Evolutionary conservation across 169 alveolate species (phyloP).

Genomic region (Pseudocohnilembus persalinus): DNA sequence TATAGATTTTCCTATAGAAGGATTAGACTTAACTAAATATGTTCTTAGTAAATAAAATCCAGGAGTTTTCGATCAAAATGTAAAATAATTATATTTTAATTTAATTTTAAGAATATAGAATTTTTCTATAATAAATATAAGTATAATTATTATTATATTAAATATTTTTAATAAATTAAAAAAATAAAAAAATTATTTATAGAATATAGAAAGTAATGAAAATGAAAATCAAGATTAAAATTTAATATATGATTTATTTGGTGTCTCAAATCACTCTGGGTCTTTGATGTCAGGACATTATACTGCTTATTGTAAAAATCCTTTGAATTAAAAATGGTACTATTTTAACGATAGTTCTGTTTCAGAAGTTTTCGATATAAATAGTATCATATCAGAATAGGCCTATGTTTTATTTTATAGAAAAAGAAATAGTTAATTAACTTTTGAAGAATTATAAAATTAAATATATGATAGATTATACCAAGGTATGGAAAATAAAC

Average conservation of each 20-base stretch:
- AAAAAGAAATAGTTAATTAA: constrained; percentile 11
- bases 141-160: background rate
- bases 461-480: too few species aligned
- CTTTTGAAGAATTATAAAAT: background rate
- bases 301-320: constrained; percentile 78
- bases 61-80: too few species aligned
- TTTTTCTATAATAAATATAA: constrained; percentile 10
- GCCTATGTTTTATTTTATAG: constrained; percentile 79
- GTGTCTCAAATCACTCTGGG: constrained; percentile 84
- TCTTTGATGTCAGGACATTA: constrained; percentile 79
- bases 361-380: constrained; percentile 16
- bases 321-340: constrained; percentile 63
- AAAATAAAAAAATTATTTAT: too few species aligned
- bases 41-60: constrained; percentile 26
- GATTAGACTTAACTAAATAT: constrained; percentile 61
- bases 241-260: constrained; percentile 75
- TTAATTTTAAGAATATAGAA: constrained; percentile 12
- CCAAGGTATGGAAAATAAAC: too few species aligned
- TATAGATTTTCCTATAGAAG: constrained; percentile 73
- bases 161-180: background rate
- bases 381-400: constrained; percentile 43
- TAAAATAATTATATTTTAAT: too few species aligned
- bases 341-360: constrained; percentile 66
- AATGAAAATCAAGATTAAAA: constrained; percentile 21
- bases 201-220: too few species aligned